Percentiles rank a stretch among this genome's conserved stretches.
Evolutionary conservation across 1,139 yeast genomes (phyloP).

Genomic region (Blastobotrys serpentis): DNA sequence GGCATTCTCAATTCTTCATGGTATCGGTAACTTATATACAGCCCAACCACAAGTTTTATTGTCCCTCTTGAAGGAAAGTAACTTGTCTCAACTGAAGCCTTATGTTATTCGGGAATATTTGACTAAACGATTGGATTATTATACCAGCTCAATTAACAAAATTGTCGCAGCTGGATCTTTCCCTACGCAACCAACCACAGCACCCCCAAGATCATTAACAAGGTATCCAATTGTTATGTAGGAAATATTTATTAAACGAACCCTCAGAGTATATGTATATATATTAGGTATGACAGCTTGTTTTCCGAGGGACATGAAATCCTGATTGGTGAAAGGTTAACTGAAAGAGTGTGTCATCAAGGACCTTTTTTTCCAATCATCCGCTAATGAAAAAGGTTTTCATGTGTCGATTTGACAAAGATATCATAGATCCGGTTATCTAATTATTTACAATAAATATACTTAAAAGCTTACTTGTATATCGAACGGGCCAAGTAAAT

Average conservation of each 20-base stretch:
- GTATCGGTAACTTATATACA: slow-evolving; percentile 80
- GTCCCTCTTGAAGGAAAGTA: slow-evolving; percentile 81
- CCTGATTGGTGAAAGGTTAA: too few species aligned
- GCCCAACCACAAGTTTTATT: slow-evolving; percentile 74
- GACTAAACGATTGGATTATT: slow-evolving; percentile 64
- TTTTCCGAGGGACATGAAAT: too few species aligned
- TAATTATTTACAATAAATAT: too few species aligned
- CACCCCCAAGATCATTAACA: slow-evolving; percentile 3
- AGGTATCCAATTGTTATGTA: slow-evolving; percentile 5
- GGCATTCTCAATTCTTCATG: slow-evolving; percentile 70
- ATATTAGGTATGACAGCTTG: too few species aligned
- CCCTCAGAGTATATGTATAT: too few species aligned
- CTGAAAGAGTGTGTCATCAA: too few species aligned
- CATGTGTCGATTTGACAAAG: too few species aligned
- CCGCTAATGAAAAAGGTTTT: too few species aligned
- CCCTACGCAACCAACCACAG: not conserved
- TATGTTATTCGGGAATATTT: slow-evolving; percentile 67
- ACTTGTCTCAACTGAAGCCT: slow-evolving; percentile 66
- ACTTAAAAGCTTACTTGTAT: too few species aligned
- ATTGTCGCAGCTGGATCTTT: slow-evolving; percentile 30
- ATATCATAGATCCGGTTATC: too few species aligned
- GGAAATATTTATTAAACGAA: not conserved
- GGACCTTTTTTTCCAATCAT: too few species aligned
- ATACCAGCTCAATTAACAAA: slow-evolving; percentile 54
- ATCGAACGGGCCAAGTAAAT: slow-evolving; percentile 2